Base-by-base conservation (phyloP, 345 rosid genomes). In the Reutealis trisperma region DNA sequence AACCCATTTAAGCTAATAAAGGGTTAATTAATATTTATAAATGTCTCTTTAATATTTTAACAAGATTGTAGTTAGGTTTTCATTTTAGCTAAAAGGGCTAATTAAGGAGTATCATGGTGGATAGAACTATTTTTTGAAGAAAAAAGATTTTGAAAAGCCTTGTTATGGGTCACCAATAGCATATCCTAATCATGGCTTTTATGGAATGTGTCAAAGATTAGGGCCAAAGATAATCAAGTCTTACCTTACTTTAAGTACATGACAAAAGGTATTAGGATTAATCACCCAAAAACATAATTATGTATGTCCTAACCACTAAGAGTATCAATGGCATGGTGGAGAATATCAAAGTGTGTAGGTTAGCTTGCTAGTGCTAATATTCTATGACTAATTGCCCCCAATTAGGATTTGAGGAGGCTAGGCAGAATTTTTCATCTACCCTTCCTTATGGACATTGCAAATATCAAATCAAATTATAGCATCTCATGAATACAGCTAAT, bases 251-350 rank as follows among this genome's bases (percentile, higher is more conserved):
- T 67, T 42, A 67, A 67, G 71, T 44, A 22, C 34, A 24, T 67
- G 71, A 45, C 57, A 45, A 67, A 67, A 44, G 14, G 49, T 11
- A 2, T 2, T 9, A 44, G 34, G 30, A 22, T 67, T 22, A 45
- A 25, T 67, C 32, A 45, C 41, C 41, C 41, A 47, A 47, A 10
- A 47, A 67, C 70, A 67, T 44, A 42, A 67, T 67, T 67, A 67
- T 67, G n/a, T 32, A 11, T 67, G 70, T 67, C 22, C 52, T n/a
- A 42, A 67, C 70, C 52, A 67, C 70, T 32, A 65, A n/a, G 14
- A 14, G 1, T 67, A 27, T 12, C 25, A n/a, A n/a, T 60, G 61
- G 61, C 22, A 60, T 22, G 25, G 63, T 58, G 63, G 25, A 21
- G 41, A 37, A 37, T 37, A 58, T 58, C 8, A 58, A 24, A 60